phyloP scores from a whole-genome alignment of 176 grass and related monocot species.

The Juncus effusus region DNA sequence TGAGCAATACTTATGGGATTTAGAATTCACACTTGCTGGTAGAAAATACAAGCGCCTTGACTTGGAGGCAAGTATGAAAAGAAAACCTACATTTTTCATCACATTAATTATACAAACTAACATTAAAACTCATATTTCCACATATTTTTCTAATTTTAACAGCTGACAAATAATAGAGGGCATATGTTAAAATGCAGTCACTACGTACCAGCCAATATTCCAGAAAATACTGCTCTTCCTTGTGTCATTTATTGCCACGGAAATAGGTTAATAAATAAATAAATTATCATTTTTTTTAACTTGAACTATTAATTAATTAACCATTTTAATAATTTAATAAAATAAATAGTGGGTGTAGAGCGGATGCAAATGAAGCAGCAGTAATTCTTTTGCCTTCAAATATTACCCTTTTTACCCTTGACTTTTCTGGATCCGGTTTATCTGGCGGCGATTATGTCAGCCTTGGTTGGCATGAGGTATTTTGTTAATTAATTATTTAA shows the following conservation, averaged over 20 bases:
- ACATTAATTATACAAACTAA: too few relatives aligned
- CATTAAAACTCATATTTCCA: not conserved
- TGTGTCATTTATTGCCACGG: conserved; percentile 98
- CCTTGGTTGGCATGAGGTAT: conserved; percentile 99
- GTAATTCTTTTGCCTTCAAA: conserved; percentile 93
- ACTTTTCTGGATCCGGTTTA: conserved; percentile 94
- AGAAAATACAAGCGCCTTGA: conserved; percentile 94
- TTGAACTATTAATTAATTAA: conserved; percentile 13
- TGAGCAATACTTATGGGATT: conserved; percentile 96
- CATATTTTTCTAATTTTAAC: conserved; percentile 20
- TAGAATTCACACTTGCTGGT: conserved; percentile 88
- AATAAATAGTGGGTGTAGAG: conserved; percentile 91
- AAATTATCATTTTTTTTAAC: conserved; percentile 10
- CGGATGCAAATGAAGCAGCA: conserved; percentile 90
- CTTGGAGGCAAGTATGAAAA: conserved; percentile 98
- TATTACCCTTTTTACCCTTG: conserved; percentile 95
- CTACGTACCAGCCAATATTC: conserved; percentile 84
- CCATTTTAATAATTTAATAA: conserved; percentile 8
- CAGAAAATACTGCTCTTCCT: conserved; percentile 72
- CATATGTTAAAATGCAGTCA: conserved; percentile 95
- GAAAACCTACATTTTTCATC: too few relatives aligned
- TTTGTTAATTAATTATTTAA: conserved; percentile 20
- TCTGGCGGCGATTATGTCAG: conserved; percentile 92
- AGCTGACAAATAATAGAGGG: conserved; percentile 82
- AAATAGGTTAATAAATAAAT: conserved; percentile 62